phyloP scores from a whole-genome alignment of 768 basidiomycete genomes.

The Naematelia encephala region DNA sequence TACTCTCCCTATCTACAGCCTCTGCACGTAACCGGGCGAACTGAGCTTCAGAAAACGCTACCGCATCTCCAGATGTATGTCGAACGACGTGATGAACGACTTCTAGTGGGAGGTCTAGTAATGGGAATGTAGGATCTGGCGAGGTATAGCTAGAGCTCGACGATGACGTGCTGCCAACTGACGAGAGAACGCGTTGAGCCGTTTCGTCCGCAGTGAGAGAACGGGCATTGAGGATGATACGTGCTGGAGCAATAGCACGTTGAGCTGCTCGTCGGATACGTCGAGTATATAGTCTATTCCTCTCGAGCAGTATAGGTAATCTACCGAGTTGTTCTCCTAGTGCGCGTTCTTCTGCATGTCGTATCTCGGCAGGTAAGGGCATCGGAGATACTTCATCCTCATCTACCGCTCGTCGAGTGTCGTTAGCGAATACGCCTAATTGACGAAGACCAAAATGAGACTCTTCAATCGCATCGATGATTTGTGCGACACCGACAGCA shows the following conservation, averaged over 20 bases:
- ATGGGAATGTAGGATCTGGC: slow-evolving; percentile 10
- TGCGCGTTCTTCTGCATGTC: neutral
- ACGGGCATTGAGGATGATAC: slow-evolving; percentile 31
- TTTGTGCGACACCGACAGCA: slow-evolving; percentile 12
- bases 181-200: slow-evolving; percentile 22
- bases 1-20: slow-evolving; percentile 14
- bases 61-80: slow-evolving; percentile 24
- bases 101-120: slow-evolving; percentile 36
- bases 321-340: slow-evolving; percentile 21
- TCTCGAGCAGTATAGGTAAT: slow-evolving; percentile 20
- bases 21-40: slow-evolving; percentile 22
- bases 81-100: slow-evolving; percentile 30
- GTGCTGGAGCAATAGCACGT: slow-evolving; percentile 18
- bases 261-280: slow-evolving; percentile 22
- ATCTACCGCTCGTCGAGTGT: neutral
- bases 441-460: slow-evolving; percentile 26
- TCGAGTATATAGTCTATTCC: slow-evolving; percentile 29
- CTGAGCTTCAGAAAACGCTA: slow-evolving; percentile 35
- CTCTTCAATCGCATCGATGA: slow-evolving; percentile 30
- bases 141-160: neutral
- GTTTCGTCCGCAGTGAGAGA: slow-evolving; percentile 1
- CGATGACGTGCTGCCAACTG: neutral
- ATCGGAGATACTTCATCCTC: neutral
- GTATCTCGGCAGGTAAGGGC: neutral
- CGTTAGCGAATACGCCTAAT: slow-evolving; percentile 33